Percentiles rank a stretch among this genome's conserved stretches.
Conservation (phyloP, 306 rosid genomes). For the Canavalia ensiformis region DNA sequence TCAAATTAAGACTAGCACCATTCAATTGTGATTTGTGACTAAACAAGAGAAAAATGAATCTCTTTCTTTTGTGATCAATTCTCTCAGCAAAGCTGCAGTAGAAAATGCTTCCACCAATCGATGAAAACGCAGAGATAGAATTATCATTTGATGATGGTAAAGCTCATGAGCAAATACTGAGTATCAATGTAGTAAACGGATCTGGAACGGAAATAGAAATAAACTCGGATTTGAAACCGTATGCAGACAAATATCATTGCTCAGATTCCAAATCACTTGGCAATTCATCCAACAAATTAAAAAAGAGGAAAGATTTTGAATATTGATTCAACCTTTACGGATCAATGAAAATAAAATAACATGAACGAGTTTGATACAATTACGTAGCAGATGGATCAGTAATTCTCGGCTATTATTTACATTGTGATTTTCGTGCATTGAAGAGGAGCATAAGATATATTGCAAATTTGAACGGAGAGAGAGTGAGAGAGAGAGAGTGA, state of each 20-base stretch:
- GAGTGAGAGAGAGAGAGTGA: constrained; percentile 11
- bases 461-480: constrained; percentile 24
- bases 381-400: background rate
- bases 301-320: background rate
- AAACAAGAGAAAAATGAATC: constrained; percentile 31
- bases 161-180: background rate
- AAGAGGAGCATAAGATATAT: constrained; percentile 13
- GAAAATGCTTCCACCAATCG: constrained; percentile 3
- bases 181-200: background rate
- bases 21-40: background rate
- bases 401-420: constrained; percentile 5
- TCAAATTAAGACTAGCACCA: constrained; percentile 27
- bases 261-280: constrained; percentile 8
- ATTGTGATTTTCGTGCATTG: constrained; percentile 32
- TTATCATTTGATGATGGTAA: background rate
- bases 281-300: background rate
- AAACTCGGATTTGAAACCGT: background rate
- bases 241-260: constrained; percentile 7
- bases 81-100: background rate
- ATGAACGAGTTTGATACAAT: constrained; percentile 5
- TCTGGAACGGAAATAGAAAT: constrained; percentile 24
- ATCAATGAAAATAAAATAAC: constrained; percentile 11
- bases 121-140: background rate
- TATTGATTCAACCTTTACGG: background rate
- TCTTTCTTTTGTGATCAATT: background rate